Percentiles rank a stretch among this genome's conserved stretches.
Conservation (phyloP, 345 rosid species). For the Triadica sebifera region DNA sequence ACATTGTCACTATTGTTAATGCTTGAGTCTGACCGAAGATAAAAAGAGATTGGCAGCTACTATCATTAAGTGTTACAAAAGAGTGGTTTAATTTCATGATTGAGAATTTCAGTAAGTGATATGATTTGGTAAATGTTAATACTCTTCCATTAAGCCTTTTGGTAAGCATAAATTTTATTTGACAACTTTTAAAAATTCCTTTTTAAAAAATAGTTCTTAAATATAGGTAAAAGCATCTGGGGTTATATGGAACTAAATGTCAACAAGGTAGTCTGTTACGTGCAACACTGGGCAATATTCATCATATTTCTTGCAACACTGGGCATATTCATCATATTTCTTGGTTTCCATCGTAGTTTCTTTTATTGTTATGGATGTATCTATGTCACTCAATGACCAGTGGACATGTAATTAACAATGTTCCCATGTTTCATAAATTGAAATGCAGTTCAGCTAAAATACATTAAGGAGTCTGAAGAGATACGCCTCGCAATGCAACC, state of each 20-base stretch:
- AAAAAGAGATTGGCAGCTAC: neutral
- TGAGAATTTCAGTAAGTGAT: neutral
- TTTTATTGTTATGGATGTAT: neutral
- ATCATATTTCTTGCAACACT: neutral
- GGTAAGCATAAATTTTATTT: neutral
- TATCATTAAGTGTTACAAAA: neutral
- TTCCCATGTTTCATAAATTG: constrained; percentile 6
- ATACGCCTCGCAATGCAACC: constrained; percentile 83
- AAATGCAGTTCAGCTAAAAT: constrained; percentile 52
- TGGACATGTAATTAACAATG: neutral
- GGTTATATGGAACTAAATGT: neutral
- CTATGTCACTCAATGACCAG: neutral
- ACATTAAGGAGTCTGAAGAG: constrained; percentile 79
- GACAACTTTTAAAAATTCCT: neutral
- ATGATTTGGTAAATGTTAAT: neutral
- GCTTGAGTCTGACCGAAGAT: neutral
- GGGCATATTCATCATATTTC: neutral
- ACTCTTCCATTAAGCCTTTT: neutral
- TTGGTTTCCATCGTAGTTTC: neutral
- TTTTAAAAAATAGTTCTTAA: neutral
- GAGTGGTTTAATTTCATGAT: neutral
- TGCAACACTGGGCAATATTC: neutral
- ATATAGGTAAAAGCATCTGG: neutral
- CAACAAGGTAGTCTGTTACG: no score
- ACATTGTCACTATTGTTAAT: no score